Percentiles rank a stretch among this genome's conserved stretches.
Evolutionary conservation across 208 protist genomes (phyloP).

Genomic region (Trypanosoma boissoni): DNA sequence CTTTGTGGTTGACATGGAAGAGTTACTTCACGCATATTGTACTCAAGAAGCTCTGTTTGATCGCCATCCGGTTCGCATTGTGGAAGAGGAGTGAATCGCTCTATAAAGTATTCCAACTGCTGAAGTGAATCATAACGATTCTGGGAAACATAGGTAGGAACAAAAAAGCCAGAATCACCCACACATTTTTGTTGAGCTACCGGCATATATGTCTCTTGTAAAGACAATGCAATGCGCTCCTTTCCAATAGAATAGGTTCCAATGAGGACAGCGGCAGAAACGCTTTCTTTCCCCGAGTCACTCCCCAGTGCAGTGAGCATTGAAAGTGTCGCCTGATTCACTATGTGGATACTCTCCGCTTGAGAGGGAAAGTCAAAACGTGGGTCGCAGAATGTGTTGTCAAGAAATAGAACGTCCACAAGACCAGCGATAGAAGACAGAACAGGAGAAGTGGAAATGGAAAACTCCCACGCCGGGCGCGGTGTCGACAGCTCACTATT

Average conservation of each 20-base stretch:
- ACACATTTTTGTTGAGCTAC: background rate
- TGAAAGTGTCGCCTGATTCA: slow-evolving; percentile 45
- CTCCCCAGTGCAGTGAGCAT: slow-evolving; percentile 24
- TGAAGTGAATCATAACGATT: slow-evolving; percentile 27
- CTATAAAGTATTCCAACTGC: slow-evolving; percentile 27
- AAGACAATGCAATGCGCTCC: slow-evolving; percentile 75
- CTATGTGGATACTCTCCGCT: slow-evolving; percentile 40
- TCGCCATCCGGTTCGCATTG: background rate
- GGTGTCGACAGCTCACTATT: background rate
- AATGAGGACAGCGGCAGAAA: slow-evolving; percentile 73
- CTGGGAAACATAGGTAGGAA: slow-evolving; percentile 38
- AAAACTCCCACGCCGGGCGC: slow-evolving; percentile 44
- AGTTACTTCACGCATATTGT: slow-evolving; percentile 10
- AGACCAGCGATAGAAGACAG: slow-evolving; percentile 37
- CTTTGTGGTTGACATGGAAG: slow-evolving; percentile 7
- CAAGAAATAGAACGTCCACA: slow-evolving; percentile 85
- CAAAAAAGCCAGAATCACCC: background rate
- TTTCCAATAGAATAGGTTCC: slow-evolving; percentile 91
- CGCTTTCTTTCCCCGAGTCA: slow-evolving; percentile 5
- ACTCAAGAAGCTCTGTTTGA: background rate
- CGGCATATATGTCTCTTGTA: slow-evolving; percentile 56
- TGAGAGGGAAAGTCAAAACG: slow-evolving; percentile 79
- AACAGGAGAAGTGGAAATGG: slow-evolving; percentile 48
- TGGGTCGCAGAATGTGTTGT: slow-evolving; percentile 92
- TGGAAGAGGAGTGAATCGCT: slow-evolving; percentile 29